Evolutionary conservation across 2,329 filamentous ascomycete genomes (phyloP), one percentile per base, ranked within the genome.

Genomic region (Penicillium sp.): DNA sequence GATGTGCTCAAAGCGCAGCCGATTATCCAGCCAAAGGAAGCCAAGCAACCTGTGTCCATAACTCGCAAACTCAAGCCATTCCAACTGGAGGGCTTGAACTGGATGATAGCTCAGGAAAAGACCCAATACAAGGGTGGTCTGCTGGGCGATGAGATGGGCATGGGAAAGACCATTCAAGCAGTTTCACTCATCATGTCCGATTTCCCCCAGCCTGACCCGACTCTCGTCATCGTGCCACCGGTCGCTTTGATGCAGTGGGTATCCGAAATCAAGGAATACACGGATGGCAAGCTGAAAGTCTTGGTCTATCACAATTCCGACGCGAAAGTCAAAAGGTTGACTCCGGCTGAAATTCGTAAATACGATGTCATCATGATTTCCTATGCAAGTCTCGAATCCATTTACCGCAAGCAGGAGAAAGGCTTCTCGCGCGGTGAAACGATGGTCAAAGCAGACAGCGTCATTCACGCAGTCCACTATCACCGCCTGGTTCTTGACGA

Each of bases 131-230:
- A 83, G 63, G 93, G 93, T 17, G 93, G 93, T 13, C 76, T 98
- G 2, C 78, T 98, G 2, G 93, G 93, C 52, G 93, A 98, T 60
- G 93, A 98, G 70, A 98, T 98, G 93, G 93, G 93, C 6, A 87
- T 98, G 72, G 93, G 93, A 43, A 98, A 98, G 74, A 98, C 93
- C 0, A 97, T 98, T 44, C 93, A 98, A 69, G 91, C 93, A 2
- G 93, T 98, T 17, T 96, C 91, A 3, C 78, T 98, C 39, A 89
- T 98, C 69, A 97, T 97, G 93, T 96, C 91, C 1, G 90, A 97
- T 66, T 96, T 87, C 61, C 91, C 90, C 3, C 86, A 83, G 21
- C 85, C 85, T 58, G 73, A 84, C 48, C 91, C 93, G 1, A 87
- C 88, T 0, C 76, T 97, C 4, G 90, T 97, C 1, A 78, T 96